Evolutionary conservation across 306 rosid species (phyloP), one percentile per base, ranked within the genome.

Genomic region (Acmispon strigosus): DNA sequence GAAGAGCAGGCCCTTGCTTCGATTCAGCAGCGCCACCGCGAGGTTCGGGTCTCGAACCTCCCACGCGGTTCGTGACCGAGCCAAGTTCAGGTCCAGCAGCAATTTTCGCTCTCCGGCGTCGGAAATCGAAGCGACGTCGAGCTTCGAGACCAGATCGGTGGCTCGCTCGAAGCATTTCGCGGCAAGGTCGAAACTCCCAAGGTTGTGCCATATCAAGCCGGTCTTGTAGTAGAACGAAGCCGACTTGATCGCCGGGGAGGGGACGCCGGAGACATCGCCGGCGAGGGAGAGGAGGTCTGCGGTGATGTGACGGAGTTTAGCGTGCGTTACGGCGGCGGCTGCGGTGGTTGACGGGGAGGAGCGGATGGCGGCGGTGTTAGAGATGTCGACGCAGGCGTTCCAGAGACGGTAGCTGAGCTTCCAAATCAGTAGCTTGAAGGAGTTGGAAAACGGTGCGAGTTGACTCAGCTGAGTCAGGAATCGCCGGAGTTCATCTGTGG

Each of bases 381-480:
- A 87, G 81, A 90, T 86, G 60, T 94, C 97, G 51, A 94, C 96
- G 60, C 97, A 94, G 7, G 89, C 83, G 52, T 94, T 94, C 98
- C 98, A 94, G 76, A 94, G 96, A 69, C 96, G 97, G 68, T 83
- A 94, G 57, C 95, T 86, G 73, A 94, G 91, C 62, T 94, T 94
- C 98, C 97, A 94, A 15, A 90, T 62, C 27, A 70, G 86, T 60
- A 94, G 91, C 70, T 84, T 87, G 55, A 77, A 19, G 4, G 94
- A 77, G 83, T 87, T 85, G 3, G 92, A 63, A 63, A 90, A 73
- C 1, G 95, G 94, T 15, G 81, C 59, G 42, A 62, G 74, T 43
- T 84, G 95, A 55, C 72, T 78, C 13, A 90, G 75, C 9, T 84
- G 85, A 72, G 75, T 69, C 10, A 89, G 77, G 75, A 20, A 17